A percentile compares a stretch with the other conserved stretches of the same genome.
These are phyloP conservation scores for Thielaviopsis populi DNA, from an alignment of 2,329 filamentous ascomycete genomes.

Conservation along the genomic window DNA sequence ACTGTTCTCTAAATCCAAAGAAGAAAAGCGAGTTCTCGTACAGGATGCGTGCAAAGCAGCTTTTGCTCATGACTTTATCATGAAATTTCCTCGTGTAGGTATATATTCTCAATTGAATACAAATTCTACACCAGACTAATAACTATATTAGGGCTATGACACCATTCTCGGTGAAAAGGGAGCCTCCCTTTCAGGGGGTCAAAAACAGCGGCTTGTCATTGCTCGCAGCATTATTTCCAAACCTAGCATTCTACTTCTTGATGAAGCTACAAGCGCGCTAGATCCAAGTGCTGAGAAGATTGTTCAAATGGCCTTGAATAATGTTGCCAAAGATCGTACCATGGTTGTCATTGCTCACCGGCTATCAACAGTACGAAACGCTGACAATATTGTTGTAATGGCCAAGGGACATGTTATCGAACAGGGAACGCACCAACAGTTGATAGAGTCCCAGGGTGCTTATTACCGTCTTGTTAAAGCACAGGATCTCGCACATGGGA, in stretches of 20 bases:
- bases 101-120: neutral
- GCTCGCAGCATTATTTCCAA: constrained; percentile 50
- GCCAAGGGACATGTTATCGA: constrained; percentile 44
- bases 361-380: constrained; percentile 42
- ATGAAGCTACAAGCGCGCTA: constrained; percentile 52
- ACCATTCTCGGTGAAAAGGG: constrained; percentile 50
- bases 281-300: constrained; percentile 33
- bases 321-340: constrained; percentile 40
- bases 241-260: constrained; percentile 48
- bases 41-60: constrained; percentile 34
- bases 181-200: constrained; percentile 50
- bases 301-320: constrained; percentile 42
- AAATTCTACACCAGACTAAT: neutral
- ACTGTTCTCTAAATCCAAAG: constrained; percentile 26
- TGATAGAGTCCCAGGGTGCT: constrained; percentile 33
- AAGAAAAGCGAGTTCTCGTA: constrained; percentile 32
- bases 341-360: constrained; percentile 52
- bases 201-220: constrained; percentile 52
- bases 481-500: constrained; percentile 26
- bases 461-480: constrained; percentile 37
- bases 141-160: constrained; percentile 33
- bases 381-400: constrained; percentile 52
- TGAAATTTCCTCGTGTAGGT: constrained; percentile 28
- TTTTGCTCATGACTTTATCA: constrained; percentile 39
- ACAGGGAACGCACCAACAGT: constrained; percentile 44